These are phyloP conservation scores for Thalassiosira livingstoniorum DNA, from an alignment of 352 stramenopile species.

Conservation along the genomic window DNA sequence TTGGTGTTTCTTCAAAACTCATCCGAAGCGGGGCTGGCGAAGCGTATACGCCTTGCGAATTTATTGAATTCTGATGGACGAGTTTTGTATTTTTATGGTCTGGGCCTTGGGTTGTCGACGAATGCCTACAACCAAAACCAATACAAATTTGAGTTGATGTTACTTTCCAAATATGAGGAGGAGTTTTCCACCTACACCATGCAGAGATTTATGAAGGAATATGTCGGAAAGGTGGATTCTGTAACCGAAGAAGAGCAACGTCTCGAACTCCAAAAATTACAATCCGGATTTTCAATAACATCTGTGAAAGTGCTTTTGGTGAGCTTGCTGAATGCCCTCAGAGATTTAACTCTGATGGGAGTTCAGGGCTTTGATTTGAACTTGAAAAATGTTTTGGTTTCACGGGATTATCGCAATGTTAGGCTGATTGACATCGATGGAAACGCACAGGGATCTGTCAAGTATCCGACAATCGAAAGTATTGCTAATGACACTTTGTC, in stretches of 20 bases:
- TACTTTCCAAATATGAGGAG: conserved; percentile 75
- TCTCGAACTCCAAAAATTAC: conserved; percentile 43
- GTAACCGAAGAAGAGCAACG: conserved; percentile 31
- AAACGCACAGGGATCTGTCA: conserved; percentile 62
- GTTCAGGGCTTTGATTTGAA: conserved; percentile 80
- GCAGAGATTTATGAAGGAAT: conserved; percentile 78
- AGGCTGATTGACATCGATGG: conserved; percentile 79
- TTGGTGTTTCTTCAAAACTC: conserved; percentile 66
- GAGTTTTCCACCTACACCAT: conserved; percentile 79
- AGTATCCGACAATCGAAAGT: conserved; percentile 51
- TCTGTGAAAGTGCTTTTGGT: conserved; percentile 77
- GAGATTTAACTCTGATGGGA: conserved; percentile 68
- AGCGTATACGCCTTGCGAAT: conserved; percentile 69
- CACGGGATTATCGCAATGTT: conserved; percentile 65
- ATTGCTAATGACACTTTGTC: conserved; percentile 21
- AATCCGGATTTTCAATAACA: conserved; percentile 69
- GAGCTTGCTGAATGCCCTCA: conserved; percentile 69
- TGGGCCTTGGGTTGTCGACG: conserved; percentile 70
- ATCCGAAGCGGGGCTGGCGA: conserved; percentile 72
- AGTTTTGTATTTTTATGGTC: conserved; percentile 79
- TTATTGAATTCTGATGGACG: conserved; percentile 72
- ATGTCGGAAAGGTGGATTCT: conserved; percentile 35
- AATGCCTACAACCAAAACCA: conserved; percentile 72
- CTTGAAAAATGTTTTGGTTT: conserved; percentile 78
- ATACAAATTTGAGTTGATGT: conserved; percentile 77